Evolutionary conservation across 768 basidiomycete genomes (phyloP), one percentile per base, ranked within the genome.

Genomic region (Phlegmacium glaucopus): DNA sequence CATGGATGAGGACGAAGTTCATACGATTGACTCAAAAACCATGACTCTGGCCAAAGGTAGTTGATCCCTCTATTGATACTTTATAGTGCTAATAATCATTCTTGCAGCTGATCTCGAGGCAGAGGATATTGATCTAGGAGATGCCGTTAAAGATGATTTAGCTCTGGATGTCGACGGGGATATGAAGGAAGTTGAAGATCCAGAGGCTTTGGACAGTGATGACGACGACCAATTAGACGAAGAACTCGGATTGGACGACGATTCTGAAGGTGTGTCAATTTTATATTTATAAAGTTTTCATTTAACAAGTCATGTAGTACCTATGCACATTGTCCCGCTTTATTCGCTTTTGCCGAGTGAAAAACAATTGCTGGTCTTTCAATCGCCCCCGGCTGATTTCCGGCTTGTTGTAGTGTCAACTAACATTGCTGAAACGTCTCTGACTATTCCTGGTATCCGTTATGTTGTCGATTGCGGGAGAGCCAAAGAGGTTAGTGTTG

Each of bases 381-480:
- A 84, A 49, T 72, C 85, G 1, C 92, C 94, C 10, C 96, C 96
- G 4, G 66, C 73, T 4, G 89, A 85, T 5, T 70, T 75, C 49
- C 88, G 96, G 29, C 76, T 99, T 4, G 94, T 98, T 11, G 92
- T 98, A 12, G 85, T 99, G 5, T 83, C 95, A 2, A 98, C 95
- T 1, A 97, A 98, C 62, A 87, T 97, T 22, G 95, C 95, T 1
- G 95, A 98, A 64, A 98, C 95, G 0, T 96, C 95, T 6, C 72
- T 98, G 27, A 98, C 95, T 0, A 99, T 99, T 49, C 95, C 95
- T 18, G 90, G 90, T 6, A 94, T 99, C 57, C 87, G 90, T 12
- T 99, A 99, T 66, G 95, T 99, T n/a, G 83, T 99, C 25, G 95
- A 99, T 62, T 88, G 88, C 58, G 95, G 95, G 4, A 79, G 94